Conservation (phyloP, 2,329 filamentous ascomycete species). For the Pyrenophora seminiperda region DNA sequence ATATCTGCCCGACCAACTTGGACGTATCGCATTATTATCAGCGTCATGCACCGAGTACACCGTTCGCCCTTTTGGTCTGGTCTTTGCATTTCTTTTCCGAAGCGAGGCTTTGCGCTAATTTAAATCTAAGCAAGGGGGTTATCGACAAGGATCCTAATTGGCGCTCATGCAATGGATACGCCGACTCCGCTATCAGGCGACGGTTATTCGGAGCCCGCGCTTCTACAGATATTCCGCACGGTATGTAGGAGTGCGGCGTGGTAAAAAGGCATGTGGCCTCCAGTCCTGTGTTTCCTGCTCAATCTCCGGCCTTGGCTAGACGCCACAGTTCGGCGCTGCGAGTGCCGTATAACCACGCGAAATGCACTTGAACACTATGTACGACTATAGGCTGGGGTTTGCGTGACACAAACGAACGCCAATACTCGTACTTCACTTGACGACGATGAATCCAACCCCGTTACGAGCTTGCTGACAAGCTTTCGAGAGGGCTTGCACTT, state of each 20-base stretch:
- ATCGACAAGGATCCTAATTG: constrained; percentile 13
- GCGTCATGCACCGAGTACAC: no score
- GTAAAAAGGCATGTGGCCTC: constrained; percentile 8
- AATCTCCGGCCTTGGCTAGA: constrained; percentile 16
- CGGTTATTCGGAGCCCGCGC: constrained; percentile 1
- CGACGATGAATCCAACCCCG: constrained; percentile 63
- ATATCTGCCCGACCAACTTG: no score
- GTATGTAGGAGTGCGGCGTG: not conserved
- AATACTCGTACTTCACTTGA: constrained; percentile 56
- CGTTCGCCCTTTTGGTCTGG: constrained; percentile 3
- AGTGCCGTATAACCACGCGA: constrained; percentile 9
- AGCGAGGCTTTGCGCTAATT: constrained; percentile 15
- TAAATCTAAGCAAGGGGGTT: constrained; percentile 16
- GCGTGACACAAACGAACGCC: constrained; percentile 37
- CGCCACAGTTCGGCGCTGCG: constrained; percentile 8
- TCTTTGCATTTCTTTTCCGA: constrained; percentile 18
- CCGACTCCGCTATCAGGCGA: not conserved
- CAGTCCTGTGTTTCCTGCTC: constrained; percentile 13
- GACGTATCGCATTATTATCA: no score
- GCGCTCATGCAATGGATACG: constrained; percentile 4
- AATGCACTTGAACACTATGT: constrained; percentile 31
- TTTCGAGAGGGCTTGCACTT: constrained; percentile 63
- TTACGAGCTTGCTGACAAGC: constrained; percentile 63
- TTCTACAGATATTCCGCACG: not conserved
- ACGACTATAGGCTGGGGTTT: constrained; percentile 18